Conservation (phyloP, 805 yeast genomes). For the Suhomyces canberraensis region DNA sequence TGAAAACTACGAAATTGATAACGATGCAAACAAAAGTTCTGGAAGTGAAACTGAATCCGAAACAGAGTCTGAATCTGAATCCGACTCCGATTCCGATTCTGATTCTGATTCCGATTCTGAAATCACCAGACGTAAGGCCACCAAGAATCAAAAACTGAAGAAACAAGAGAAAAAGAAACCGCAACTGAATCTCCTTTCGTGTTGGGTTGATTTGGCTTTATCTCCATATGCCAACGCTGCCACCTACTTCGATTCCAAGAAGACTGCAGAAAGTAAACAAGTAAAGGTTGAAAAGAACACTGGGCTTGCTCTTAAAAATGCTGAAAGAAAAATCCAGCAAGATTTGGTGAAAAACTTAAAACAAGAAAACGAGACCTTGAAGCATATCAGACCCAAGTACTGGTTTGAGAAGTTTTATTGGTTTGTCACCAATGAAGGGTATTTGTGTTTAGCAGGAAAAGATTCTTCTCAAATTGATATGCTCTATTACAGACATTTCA, state of each 20-base stretch:
- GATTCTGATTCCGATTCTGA: conserved; percentile 21
- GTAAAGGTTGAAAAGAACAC: conserved; percentile 77
- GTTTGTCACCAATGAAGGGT: conserved; percentile 91
- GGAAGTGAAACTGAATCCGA: conserved; percentile 20
- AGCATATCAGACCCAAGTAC: conserved; percentile 63
- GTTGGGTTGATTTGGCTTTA: conserved; percentile 58
- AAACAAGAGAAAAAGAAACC: neutral
- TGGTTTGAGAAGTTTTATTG: conserved; percentile 95
- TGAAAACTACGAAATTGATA: conserved; percentile 17
- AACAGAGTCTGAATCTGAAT: conserved; percentile 35
- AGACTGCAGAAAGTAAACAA: conserved; percentile 73
- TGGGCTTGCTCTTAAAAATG: conserved; percentile 72
- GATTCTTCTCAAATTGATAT: conserved; percentile 78
- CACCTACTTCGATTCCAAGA: conserved; percentile 72
- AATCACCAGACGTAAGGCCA: conserved; percentile 3
- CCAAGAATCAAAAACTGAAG: neutral
- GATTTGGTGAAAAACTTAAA: conserved; percentile 65
- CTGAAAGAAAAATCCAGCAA: conserved; percentile 70
- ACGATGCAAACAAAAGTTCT: conserved; percentile 1
- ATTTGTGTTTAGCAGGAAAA: conserved; percentile 80
- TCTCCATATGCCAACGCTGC: conserved; percentile 91
- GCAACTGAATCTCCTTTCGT: conserved; percentile 26
- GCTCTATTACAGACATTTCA: conserved; percentile 74
- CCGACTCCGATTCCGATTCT: conserved; percentile 25
- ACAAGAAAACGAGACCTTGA: conserved; percentile 49